phyloP scores from a whole-genome alignment of 2,329 filamentous ascomycete species.

The Scortechinia acanthostroma region DNA sequence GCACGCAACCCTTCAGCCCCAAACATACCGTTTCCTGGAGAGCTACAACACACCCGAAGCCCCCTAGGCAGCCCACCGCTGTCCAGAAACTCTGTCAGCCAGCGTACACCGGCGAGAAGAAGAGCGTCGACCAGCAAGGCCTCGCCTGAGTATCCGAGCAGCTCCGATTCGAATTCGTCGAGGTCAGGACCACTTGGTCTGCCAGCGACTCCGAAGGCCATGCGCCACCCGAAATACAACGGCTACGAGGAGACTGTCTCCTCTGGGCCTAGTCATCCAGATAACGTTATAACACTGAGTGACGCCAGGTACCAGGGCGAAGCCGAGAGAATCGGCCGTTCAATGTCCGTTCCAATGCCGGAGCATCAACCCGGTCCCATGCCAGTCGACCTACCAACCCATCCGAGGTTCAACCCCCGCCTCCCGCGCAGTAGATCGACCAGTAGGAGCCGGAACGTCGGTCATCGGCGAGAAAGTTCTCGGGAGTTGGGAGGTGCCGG shows the following conservation, averaged over 20 bases:
- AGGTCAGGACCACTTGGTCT: constrained; percentile 30
- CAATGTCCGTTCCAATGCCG: constrained; percentile 2
- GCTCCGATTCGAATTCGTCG: not conserved
- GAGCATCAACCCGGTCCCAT: not conserved
- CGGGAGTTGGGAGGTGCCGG: not conserved
- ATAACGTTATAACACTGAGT: constrained; percentile 7
- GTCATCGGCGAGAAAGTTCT: not conserved
- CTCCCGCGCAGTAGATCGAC: not conserved
- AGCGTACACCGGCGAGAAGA: not conserved
- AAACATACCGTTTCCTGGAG: constrained; percentile 48
- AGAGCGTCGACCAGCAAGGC: constrained; percentile 3
- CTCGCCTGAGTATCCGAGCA: not conserved
- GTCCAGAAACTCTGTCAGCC: not conserved
- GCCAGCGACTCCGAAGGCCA: constrained; percentile 40
- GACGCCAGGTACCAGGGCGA: not conserved
- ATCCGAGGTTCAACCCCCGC: not conserved
- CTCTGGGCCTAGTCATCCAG: constrained; percentile 50
- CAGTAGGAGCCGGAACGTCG: not conserved
- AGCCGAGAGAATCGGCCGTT: not conserved
- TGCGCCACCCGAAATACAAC: not conserved
- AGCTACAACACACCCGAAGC: constrained; percentile 30
- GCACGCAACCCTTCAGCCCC: constrained; percentile 55
- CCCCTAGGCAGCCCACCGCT: constrained; percentile 10
- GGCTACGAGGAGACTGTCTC: too few species aligned
- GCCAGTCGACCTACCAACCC: not conserved